These are phyloP conservation scores for Beauveria asiatica DNA, from an alignment of 2,329 filamentous ascomycete species.

Conservation along the genomic window DNA sequence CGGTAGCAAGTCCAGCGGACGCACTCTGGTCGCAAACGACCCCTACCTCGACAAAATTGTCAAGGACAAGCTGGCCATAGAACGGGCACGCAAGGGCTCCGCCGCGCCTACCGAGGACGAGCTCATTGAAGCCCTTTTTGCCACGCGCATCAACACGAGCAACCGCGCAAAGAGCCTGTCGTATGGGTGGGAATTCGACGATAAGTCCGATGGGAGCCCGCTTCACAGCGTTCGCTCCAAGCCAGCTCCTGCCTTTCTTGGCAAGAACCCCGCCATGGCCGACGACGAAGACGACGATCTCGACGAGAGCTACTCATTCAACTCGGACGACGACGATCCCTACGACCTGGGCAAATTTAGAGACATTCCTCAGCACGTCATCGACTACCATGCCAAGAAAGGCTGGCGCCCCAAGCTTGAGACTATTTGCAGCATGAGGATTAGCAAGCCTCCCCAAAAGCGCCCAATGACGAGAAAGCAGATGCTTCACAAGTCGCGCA, in stretches of 20 bases:
- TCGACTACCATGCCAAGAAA: slow-evolving; percentile 19
- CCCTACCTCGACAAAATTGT: slow-evolving; percentile 34
- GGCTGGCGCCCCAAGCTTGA: slow-evolving; percentile 36
- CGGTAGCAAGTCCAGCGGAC: slow-evolving; percentile 40
- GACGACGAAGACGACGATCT: slow-evolving; percentile 20
- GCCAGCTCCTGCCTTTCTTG: slow-evolving; percentile 19
- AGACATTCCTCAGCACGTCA: not conserved
- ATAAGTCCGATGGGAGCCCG: slow-evolving; percentile 21
- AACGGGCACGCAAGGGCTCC: slow-evolving; percentile 34
- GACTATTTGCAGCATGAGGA: slow-evolving; percentile 35
- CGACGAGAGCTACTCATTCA: slow-evolving; percentile 10
- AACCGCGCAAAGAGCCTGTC: slow-evolving; percentile 30
- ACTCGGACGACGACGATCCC: not conserved
- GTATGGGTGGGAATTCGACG: slow-evolving; percentile 26
- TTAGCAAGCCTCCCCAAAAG: no score
- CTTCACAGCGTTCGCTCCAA: slow-evolving; percentile 20
- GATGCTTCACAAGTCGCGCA: no score
- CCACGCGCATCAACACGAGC: slow-evolving; percentile 23
- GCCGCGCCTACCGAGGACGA: slow-evolving; percentile 33
- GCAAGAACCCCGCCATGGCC: slow-evolving; percentile 22
- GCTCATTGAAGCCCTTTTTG: slow-evolving; percentile 35
- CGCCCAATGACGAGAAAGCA: slow-evolving; percentile 13
- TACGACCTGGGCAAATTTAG: no score
- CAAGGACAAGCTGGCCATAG: slow-evolving; percentile 37
- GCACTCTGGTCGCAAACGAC: slow-evolving; percentile 34